A percentile compares a stretch with the other conserved stretches of the same genome.
phyloP scores from a whole-genome alignment of 2,329 filamentous ascomycete genomes.

The Monosporascus cannonballus region DNA sequence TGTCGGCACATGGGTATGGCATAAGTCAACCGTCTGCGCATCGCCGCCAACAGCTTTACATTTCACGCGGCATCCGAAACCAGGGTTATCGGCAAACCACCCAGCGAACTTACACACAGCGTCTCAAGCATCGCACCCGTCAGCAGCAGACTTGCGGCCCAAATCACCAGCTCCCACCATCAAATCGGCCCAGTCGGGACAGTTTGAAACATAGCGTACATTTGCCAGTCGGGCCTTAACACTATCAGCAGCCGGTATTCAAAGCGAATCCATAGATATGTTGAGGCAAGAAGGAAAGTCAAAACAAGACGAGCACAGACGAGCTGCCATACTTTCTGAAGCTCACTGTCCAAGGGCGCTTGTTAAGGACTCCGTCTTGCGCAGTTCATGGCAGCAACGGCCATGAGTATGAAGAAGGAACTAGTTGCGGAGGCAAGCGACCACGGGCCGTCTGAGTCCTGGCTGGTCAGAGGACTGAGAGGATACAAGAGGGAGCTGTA shows the following conservation, averaged over 20 bases:
- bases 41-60: conserved; percentile 14
- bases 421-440: too few species aligned
- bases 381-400: too few species aligned
- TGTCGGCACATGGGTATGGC: conserved; percentile 1
- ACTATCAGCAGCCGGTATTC: neutral
- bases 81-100: conserved; percentile 7
- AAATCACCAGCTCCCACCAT: neutral
- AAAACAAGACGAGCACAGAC: neutral
- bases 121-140: neutral
- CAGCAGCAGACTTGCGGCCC: neutral
- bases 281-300: neutral
- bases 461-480: too few species aligned
- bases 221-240: neutral
- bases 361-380: neutral
- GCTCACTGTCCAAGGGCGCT: neutral
- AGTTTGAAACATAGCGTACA: neutral
- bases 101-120: conserved; percentile 5
- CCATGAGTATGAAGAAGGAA: too few species aligned
- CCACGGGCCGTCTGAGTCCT: too few species aligned
- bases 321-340: neutral
- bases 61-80: conserved; percentile 13
- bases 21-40: conserved; percentile 7
- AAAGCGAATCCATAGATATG: neutral
- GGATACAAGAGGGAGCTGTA: too few species aligned
- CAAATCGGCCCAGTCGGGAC: neutral